Percentiles rank a stretch among this genome's conserved stretches.
Evolutionary conservation across 177 flowering plant species (phyloP).

Genomic region (Vitis hybrid): DNA sequence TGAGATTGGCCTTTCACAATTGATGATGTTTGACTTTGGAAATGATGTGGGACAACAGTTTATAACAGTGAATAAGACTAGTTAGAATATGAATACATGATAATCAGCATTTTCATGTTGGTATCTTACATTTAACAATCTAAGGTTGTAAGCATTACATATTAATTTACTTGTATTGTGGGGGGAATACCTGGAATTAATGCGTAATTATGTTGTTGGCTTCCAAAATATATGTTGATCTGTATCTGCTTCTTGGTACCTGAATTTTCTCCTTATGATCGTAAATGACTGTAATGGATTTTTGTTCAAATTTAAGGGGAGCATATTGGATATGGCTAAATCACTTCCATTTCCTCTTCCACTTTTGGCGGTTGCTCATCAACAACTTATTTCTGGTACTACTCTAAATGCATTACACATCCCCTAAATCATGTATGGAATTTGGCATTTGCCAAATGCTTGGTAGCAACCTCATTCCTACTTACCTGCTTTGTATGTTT

Average conservation of each 20-base stretch:
- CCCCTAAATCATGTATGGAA: neutral
- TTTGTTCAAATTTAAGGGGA: constrained; percentile 45
- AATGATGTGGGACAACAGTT: no score
- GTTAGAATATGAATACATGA: no score
- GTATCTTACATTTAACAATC: no score
- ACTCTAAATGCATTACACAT: neutral
- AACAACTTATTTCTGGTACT: constrained; percentile 81
- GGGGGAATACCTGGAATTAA: neutral
- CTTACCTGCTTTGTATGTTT: constrained; percentile 6
- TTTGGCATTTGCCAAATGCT: neutral
- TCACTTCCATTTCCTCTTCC: constrained; percentile 82
- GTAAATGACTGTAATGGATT: constrained; percentile 5
- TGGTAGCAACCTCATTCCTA: constrained; percentile 7
- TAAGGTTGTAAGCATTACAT: neutral
- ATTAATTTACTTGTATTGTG: neutral
- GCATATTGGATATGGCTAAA: constrained; percentile 63
- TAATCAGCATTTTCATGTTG: no score
- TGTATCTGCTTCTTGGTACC: neutral
- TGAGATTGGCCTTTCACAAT: no score
- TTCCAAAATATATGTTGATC: neutral
- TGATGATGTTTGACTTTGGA: no score
- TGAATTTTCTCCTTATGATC: neutral
- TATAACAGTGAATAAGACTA: no score
- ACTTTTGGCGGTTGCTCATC: constrained; percentile 80
- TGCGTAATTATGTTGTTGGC: neutral